These are phyloP conservation scores for Parafenestella ontariensis DNA, from an alignment of 2,329 filamentous ascomycete genomes.

Conservation along the genomic window DNA sequence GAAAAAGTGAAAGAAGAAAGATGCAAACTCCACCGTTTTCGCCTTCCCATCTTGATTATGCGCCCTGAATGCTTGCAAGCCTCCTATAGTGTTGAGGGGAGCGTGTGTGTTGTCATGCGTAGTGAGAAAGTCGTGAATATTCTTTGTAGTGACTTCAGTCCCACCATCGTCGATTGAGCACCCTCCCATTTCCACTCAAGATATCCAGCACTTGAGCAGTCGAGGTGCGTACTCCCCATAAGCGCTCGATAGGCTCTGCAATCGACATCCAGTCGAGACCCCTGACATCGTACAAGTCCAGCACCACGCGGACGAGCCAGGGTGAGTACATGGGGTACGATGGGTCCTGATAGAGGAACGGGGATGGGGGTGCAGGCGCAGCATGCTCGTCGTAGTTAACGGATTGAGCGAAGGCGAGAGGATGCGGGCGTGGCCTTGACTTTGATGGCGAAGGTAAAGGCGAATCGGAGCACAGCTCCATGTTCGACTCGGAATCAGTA, in stretches of 20 bases:
- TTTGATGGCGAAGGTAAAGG: conserved; percentile 1
- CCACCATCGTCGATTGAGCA: conserved; percentile 44
- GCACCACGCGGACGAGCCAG: conserved; percentile 46
- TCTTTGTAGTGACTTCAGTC: no score
- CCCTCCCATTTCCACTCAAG: conserved; percentile 44
- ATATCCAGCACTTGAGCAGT: conserved; percentile 47
- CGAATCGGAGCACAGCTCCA: conserved; percentile 11
- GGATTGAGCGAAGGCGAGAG: conserved; percentile 16
- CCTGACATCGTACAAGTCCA: conserved; percentile 45
- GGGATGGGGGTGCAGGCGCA: conserved; percentile 16
- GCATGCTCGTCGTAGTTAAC: conserved; percentile 1
- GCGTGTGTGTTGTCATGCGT: not conserved
- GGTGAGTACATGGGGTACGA: conserved; percentile 40
- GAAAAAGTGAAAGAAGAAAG: not conserved
- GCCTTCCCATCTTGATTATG: not conserved
- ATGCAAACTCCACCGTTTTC: conserved; percentile 1
- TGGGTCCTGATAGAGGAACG: conserved; percentile 41
- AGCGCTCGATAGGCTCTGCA: conserved; percentile 41
- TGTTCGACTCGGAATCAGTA: conserved; percentile 21
- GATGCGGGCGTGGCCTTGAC: conserved; percentile 16
- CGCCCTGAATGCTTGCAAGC: not conserved
- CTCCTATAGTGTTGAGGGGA: not conserved
- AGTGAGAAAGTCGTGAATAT: no score
- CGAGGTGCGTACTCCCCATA: conserved; percentile 43
- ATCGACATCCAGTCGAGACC: conserved; percentile 49